These are phyloP conservation scores for Aspergillus aculeatinus DNA, from an alignment of 2,329 filamentous ascomycete species.

Conservation along the genomic window DNA sequence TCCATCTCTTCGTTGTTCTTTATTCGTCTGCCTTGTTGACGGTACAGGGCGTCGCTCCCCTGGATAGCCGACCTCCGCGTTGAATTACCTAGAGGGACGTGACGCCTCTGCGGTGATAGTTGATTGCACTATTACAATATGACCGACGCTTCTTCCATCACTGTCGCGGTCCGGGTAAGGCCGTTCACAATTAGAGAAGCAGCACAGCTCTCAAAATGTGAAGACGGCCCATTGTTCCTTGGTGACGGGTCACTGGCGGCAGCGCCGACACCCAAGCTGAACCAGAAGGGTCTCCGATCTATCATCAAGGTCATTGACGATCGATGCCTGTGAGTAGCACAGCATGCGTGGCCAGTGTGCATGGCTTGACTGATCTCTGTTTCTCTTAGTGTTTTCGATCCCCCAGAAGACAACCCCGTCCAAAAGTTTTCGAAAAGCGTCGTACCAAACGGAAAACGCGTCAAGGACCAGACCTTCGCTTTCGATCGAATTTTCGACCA, in stretches of 20 bases:
- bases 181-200: conserved; percentile 85
- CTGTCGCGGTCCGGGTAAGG: conserved; percentile 59
- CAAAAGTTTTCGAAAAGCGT: conserved; percentile 83
- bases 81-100: conserved; percentile 20
- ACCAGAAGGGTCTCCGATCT: conserved; percentile 79
- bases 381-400: conserved; percentile 78
- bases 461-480: conserved; percentile 96
- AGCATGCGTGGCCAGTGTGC: background rate
- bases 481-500: conserved; percentile 98
- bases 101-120: conserved; percentile 4
- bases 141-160: conserved; percentile 52
- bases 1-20: conserved; percentile 15
- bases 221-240: conserved; percentile 89
- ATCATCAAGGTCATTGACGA: conserved; percentile 97
- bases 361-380: conserved; percentile 16
- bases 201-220: conserved; percentile 73
- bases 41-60: conserved; percentile 22
- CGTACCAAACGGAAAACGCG: conserved; percentile 79
- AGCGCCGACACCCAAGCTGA: conserved; percentile 77
- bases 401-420: conserved; percentile 89
- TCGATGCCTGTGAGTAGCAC: conserved; percentile 75
- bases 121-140: conserved; percentile 29
- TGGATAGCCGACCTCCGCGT: conserved; percentile 20
- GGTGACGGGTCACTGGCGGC: conserved; percentile 94
- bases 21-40: conserved; percentile 15